Evolutionary conservation across 2,329 filamentous ascomycete species (phyloP).

Genomic region (Amesomyces nigricolor): DNA sequence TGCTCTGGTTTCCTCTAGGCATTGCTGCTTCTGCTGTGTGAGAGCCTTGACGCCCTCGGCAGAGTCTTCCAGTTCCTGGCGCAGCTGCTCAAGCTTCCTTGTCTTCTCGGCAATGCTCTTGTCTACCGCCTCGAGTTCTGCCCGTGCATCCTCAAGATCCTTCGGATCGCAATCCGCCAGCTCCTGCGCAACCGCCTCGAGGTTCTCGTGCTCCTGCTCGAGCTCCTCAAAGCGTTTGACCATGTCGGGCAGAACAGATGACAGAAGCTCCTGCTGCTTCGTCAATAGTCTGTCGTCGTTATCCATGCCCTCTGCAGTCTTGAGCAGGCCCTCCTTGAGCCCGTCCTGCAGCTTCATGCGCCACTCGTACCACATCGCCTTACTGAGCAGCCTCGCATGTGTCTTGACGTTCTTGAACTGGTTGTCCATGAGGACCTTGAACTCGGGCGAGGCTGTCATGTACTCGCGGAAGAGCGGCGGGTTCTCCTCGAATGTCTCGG

Average conservation of each 20-base stretch:
- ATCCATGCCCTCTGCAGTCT: constrained; percentile 71
- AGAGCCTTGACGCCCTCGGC: constrained; percentile 58
- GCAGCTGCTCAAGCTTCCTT: constrained; percentile 59
- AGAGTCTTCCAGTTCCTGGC: constrained; percentile 60
- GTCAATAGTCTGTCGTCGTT: constrained; percentile 62
- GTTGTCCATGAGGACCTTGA: constrained; percentile 84
- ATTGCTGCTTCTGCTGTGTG: constrained; percentile 62
- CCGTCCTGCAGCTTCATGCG: constrained; percentile 79
- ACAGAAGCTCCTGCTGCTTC: constrained; percentile 63
- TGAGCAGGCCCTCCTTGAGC: constrained; percentile 72
- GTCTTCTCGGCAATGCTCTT: constrained; percentile 65
- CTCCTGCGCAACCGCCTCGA: constrained; percentile 68
- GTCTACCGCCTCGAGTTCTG: constrained; percentile 59
- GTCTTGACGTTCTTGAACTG: constrained; percentile 98
- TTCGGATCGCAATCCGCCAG: constrained; percentile 74
- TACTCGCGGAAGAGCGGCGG: constrained; percentile 90
- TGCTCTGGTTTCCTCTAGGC: constrained; percentile 67
- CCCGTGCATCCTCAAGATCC: constrained; percentile 68
- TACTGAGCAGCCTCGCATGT: constrained; percentile 81
- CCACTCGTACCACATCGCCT: constrained; percentile 98
- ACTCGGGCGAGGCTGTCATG: constrained; percentile 73
- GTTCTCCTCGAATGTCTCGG: constrained; percentile 82
- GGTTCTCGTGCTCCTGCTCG: constrained; percentile 55
- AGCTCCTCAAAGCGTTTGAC: constrained; percentile 56
- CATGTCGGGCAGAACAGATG: constrained; percentile 61